phyloP scores from a whole-genome alignment of 352 stramenopile genomes.

The Globisporangium mamillatum region DNA sequence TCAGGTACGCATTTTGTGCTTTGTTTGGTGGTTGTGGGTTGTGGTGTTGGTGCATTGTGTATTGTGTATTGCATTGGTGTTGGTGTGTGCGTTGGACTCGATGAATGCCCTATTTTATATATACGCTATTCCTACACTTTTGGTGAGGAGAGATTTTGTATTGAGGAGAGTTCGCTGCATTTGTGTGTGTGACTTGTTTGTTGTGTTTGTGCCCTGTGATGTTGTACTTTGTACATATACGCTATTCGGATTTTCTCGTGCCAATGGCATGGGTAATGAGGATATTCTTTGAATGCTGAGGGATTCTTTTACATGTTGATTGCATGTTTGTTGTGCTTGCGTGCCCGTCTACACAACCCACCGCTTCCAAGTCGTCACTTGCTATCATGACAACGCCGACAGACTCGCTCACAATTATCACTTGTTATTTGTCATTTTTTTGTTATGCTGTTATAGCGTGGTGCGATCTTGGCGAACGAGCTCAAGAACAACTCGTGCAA shows the following conservation, averaged over 20 bases:
- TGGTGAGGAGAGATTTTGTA: conserved; percentile 31
- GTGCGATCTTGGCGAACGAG: conserved; percentile 96
- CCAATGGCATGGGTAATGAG: conserved; percentile 13
- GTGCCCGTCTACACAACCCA: neutral
- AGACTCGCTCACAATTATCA: conserved; percentile 7
- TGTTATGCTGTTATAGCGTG: conserved; percentile 63
- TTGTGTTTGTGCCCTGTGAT: conserved; percentile 16
- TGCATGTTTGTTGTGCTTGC: conserved; percentile 6
- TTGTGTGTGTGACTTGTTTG: conserved; percentile 15
- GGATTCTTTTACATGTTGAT: conserved; percentile 8
- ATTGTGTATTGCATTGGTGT: conserved; percentile 8
- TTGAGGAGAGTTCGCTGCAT: conserved; percentile 28
- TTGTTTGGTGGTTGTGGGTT: conserved; percentile 6
- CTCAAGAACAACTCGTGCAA: conserved; percentile 99
- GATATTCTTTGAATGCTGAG: conserved; percentile 20
- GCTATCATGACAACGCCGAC: neutral
- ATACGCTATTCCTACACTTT: conserved; percentile 46
- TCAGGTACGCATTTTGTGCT: conserved; percentile 44
- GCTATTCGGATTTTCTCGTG: conserved; percentile 49
- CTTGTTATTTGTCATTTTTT: neutral
- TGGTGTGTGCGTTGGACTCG: conserved; percentile 35
- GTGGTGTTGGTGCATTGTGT: conserved; percentile 9
- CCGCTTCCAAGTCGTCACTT: neutral
- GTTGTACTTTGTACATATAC: conserved; percentile 47
- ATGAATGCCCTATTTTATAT: conserved; percentile 55